These are phyloP conservation scores for Leccinum arenicola DNA, from an alignment of 768 basidiomycete genomes.

Conservation along the genomic window DNA sequence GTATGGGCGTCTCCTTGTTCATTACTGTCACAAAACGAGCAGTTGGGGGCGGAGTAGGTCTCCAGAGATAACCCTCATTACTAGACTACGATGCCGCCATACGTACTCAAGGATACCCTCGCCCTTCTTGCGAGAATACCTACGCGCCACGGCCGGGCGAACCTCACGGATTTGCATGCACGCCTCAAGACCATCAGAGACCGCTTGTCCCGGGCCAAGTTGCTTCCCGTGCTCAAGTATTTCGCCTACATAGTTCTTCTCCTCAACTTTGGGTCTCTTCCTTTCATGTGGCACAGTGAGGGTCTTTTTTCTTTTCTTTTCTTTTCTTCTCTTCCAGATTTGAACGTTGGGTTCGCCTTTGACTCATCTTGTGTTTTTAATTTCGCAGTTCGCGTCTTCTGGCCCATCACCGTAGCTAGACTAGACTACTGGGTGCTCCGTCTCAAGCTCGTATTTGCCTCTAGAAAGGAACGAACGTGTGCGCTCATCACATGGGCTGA, in stretches of 20 bases:
- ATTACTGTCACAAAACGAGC: neutral
- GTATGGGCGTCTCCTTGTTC: neutral
- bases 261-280: conserved; percentile 60
- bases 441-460: conserved; percentile 38
- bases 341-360: neutral
- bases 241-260: conserved; percentile 42
- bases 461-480: conserved; percentile 29
- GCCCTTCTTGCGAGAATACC: conserved; percentile 16
- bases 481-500: conserved; percentile 46
- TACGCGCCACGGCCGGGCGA: neutral
- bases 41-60: neutral
- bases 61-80: neutral
- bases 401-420: conserved; percentile 40
- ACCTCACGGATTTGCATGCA: conserved; percentile 1
- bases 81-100: conserved; percentile 9
- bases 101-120: conserved; percentile 2
- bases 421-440: conserved; percentile 33
- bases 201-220: conserved; percentile 2
- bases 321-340: too few relatives aligned
- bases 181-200: conserved; percentile 5
- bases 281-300: conserved; percentile 65
- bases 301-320: conserved; percentile 23
- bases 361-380: neutral
- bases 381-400: conserved; percentile 50
- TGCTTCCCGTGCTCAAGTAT: conserved; percentile 19